Evolutionary conservation across 345 rosid genomes (phyloP).

Genomic region (Populus simonii): DNA sequence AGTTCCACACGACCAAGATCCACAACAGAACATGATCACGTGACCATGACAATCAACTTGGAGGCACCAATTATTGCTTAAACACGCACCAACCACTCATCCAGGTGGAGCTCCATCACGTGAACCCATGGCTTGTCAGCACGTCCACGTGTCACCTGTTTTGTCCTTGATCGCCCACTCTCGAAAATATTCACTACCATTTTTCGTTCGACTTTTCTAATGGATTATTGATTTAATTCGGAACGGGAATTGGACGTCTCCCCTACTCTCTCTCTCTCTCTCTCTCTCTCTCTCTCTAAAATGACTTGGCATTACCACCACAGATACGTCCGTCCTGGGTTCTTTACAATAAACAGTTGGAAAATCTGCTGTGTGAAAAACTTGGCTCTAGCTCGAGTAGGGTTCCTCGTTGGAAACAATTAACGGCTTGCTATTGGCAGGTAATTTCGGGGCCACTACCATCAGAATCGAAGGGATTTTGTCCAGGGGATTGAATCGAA

Average conservation of each 20-base stretch:
- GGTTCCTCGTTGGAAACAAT: no score
- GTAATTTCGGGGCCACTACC: neutral
- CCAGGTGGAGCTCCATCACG: constrained; percentile 2
- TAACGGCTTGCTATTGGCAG: no score
- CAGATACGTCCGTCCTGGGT: neutral
- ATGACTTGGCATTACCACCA: no score
- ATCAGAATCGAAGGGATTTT: neutral
- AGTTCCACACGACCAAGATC: neutral
- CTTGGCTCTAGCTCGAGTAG: no score
- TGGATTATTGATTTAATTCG: neutral
- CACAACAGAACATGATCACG: neutral
- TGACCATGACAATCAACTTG: neutral
- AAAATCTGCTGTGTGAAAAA: neutral
- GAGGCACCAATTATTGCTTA: neutral
- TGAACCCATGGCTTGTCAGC: neutral
- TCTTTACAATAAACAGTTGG: neutral
- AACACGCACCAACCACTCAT: neutral
- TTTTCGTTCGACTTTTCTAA: neutral
- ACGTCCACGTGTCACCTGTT: neutral
- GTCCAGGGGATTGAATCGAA: neutral
- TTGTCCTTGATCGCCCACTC: neutral
- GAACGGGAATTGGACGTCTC: neutral
- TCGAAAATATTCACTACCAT: neutral
- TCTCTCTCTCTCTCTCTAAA: no score
- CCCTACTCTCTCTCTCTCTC: neutral